Evolutionary conservation across 768 basidiomycete species (phyloP), one percentile per base, ranked within the genome.

Genomic region (Galerina marginata): DNA sequence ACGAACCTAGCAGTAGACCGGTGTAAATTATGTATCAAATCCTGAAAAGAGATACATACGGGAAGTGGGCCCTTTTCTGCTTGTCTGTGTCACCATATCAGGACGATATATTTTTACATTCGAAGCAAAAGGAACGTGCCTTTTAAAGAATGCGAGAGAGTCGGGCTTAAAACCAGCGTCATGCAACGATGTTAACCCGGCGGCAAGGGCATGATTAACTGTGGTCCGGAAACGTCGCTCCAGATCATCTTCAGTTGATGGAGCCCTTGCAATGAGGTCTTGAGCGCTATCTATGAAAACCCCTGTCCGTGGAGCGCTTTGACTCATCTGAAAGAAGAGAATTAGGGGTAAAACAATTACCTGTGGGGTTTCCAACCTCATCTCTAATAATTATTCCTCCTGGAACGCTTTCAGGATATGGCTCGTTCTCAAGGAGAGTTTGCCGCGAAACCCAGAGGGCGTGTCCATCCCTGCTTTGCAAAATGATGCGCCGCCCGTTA

Each of bases 231-330:
- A 95, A 15, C 79, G 80, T 64, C 81, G 79, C 56, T 83, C 67
- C 37, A 93, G 79, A 62, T 90, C 86, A 14, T 75, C 76, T 63
- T 90, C 83, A 0, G 87, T 89, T 54, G 86, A 80, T 10, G 79
- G 73, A 0, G 91, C 90, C 54, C 83, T 83, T 49, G 76, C 78
- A 42, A 94, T 78, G 26, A 94, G 76, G 20, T 87, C 83, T 69
- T 95, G 93, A 1, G 95, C 95, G 64, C 93, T 95, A 73, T 97
- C 95, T 58, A 95, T 72, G 59, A 94, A 80, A 50, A 92, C 81
- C 20, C 92, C 92, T 89, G 16, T 5, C 6, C 23, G 43, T 43
- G 9, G 14, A 45, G 0, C 7, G 9, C 9, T 6, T 1, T 4
- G 20, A 20, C 4, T 5, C 7, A 5, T 33, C 29, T 7, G 7